Evolutionary conservation across 2,329 filamentous ascomycete species (phyloP), one percentile per base, ranked within the genome.

Genomic region (Trichoderma lentiforme): DNA sequence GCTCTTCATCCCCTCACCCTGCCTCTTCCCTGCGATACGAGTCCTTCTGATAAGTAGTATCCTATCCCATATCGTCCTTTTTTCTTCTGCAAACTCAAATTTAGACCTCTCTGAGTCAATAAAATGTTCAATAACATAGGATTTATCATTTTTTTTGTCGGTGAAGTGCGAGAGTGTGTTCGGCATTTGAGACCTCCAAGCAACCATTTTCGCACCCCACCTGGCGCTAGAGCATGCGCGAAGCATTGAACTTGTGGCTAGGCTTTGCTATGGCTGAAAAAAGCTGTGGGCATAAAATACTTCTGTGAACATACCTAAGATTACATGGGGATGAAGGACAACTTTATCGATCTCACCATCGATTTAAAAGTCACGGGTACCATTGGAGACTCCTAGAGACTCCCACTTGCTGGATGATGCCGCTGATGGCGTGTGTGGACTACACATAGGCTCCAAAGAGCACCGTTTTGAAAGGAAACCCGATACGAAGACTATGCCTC

Each of bases 261-360:
- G 39, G 39, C 39, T 43, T 43, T 43, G 15, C 39, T 43, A n/a
- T n/a, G 39, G 15, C 15, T 43, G 18, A 7, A 65, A 82, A 80
- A 0, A 83, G 39, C 39, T n/a, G 39, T 43, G 15, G 15, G 15
- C 39, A 9, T 43, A 3, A n/a, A 9, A n/a, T 43, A 43, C 39
- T 43, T 43, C 39, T 43, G 39, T 43, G 7, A 43, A n/a, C 15
- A n/a, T 43, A 43, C 18, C 18, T 43, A 43, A 4, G 18, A n/a
- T n/a, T 9, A 7, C 39, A 43, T 43, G 15, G 15, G 18, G 3
- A 43, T 43, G 39, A 43, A 18, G 3, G 15, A 43, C 15, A 43
- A n/a, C 15, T 18, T 43, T 43, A n/a, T 39, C 36, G 39, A 43
- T n/a, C 15, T 7, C 15, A 18, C 39, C 39, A 43, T n/a, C 18